These are phyloP conservation scores for Leucocoprinus leucothites DNA, from an alignment of 768 basidiomycete species.

Conservation along the genomic window DNA sequence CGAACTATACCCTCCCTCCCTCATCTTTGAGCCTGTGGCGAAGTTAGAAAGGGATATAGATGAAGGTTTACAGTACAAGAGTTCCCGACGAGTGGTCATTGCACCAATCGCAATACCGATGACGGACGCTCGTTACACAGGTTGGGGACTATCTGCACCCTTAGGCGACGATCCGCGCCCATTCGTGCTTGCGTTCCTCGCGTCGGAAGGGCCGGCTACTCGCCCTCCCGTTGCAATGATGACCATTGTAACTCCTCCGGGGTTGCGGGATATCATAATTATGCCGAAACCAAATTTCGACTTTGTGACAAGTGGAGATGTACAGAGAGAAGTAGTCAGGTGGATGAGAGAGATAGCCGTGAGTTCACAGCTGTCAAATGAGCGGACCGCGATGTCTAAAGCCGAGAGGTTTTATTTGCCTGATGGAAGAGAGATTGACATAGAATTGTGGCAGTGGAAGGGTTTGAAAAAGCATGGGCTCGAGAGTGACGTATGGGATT, in stretches of 20 bases:
- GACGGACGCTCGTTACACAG: not conserved
- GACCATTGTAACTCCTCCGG: not conserved
- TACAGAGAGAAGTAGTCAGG: not conserved
- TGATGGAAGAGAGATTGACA: not conserved
- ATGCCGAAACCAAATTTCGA: not conserved
- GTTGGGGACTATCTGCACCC: not conserved
- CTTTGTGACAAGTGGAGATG: not conserved
- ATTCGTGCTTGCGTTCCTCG: not conserved
- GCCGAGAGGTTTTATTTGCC: not conserved
- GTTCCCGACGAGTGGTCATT: no score
- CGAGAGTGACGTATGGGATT: conserved; percentile 1
- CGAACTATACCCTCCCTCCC: not conserved
- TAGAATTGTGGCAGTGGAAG: conserved; percentile 5
- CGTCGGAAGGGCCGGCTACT: not conserved
- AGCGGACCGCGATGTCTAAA: not conserved
- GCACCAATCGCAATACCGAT: no score
- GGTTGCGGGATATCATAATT: conserved; percentile 1
- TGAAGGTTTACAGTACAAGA: no score
- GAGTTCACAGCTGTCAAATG: not conserved
- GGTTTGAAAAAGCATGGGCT: not conserved
- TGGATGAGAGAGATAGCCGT: not conserved
- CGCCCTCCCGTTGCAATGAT: not conserved
- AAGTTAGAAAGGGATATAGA: not conserved
- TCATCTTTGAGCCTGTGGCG: not conserved
- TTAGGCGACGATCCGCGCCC: not conserved